Evolutionary conservation across 192 early-diverging fungal genomes (phyloP).

Genomic region (Chytriomyces confervae): DNA sequence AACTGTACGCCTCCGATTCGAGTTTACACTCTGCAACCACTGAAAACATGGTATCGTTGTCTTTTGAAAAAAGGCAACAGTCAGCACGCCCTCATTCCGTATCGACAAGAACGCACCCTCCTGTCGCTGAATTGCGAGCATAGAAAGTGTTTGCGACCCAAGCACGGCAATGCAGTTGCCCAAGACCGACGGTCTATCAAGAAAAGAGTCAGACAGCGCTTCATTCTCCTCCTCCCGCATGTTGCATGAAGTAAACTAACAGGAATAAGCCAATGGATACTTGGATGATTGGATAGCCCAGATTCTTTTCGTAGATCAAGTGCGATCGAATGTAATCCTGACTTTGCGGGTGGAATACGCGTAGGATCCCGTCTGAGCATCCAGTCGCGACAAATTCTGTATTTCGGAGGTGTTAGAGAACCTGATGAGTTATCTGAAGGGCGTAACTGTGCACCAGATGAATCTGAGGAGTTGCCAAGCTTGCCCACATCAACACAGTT

Average conservation of each 20-base stretch:
- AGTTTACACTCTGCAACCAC: conserved; percentile 2
- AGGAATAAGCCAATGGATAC: conserved; percentile 1
- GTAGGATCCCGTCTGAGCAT: neutral
- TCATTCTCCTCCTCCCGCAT: too few relatives aligned
- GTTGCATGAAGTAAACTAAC: neutral
- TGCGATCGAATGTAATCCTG: neutral
- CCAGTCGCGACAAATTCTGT: conserved; percentile 9
- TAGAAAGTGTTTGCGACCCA: neutral
- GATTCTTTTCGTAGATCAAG: neutral
- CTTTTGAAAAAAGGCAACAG: neutral
- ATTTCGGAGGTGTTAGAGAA: neutral
- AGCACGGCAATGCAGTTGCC: neutral
- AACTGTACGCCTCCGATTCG: neutral
- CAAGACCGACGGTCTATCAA: too few relatives aligned
- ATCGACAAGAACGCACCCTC: neutral
- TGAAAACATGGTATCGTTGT: neutral
- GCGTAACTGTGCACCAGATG: neutral
- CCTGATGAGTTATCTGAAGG: neutral
- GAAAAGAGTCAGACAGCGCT: too few relatives aligned
- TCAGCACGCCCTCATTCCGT: neutral
- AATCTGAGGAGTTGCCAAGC: neutral
- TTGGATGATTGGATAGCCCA: conserved; percentile 1
- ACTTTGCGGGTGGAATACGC: neutral
- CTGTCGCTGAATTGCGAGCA: neutral
- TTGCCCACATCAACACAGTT: neutral